Base-by-base conservation (phyloP, 2,329 filamentous ascomycete species). In the Trichoderma sp. region DNA sequence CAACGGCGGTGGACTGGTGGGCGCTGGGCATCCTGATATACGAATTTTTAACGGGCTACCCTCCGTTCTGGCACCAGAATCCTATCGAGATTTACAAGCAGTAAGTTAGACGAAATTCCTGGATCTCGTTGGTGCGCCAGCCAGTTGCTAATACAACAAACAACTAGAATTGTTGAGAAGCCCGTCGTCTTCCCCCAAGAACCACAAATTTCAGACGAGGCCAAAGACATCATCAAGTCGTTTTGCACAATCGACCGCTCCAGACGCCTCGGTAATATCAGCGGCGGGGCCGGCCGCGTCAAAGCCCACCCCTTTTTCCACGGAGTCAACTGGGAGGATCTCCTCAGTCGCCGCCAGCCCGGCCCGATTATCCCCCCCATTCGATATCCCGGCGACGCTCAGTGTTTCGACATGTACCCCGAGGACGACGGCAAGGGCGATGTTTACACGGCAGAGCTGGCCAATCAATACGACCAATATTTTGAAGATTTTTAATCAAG, bases 51-150 rank as follows among this genome's bases (percentile, higher is more conserved):
- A 93, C 92, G 11, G 92, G 92, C 33, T 94, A 94, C 76, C 92
- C 92, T 16, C 92, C 92, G 0, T 96, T 95, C 77, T 96, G 92
- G 91, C 90, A 94, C 76, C 89, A 92, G 72, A 95, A 94, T 73
- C 92, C 92, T 1, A 92, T 95, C 73, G 92, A 94, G 78, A 95
- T 95, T 70, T 95, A 95, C 81, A 92, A 93, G 78, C 89, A 91
- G 88, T 90, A 75, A 74, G 86, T 80, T 21, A 14, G 47, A 24
- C 59, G 19, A 43, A n/a, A n/a, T 43, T 4, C 6, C 3, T 19
- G 3, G 6, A 10, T 4, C 7, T 19, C 7, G 19, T 16, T 16
- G 13, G n/a, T 43, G 19, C 16, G 49, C 24, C n/a, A 49, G 11
- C n/a, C 16, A 40, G 31, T 35, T 47, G 56, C 60, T 55, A 65